Base-by-base conservation (phyloP, 2,329 filamentous ascomycete species). In the Aspergillus candidus region DNA sequence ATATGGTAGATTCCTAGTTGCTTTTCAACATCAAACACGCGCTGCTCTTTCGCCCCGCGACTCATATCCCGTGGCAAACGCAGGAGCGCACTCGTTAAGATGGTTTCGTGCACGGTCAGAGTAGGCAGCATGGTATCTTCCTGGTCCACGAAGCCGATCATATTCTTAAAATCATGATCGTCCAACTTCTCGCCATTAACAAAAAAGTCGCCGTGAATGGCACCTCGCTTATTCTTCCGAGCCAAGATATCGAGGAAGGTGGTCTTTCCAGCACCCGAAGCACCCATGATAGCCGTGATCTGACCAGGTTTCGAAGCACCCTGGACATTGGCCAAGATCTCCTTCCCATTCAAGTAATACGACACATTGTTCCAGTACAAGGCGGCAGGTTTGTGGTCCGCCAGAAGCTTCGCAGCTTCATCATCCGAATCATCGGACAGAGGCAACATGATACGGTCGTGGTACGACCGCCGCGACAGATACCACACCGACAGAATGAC, bases 81-180 rank as follows among this genome's bases (percentile, higher is more conserved):
- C 38, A 98, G 79, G 13, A 97, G 73, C 18, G 93, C 93, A 59
- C 91, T 97, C 56, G 87, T 96, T 51, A 96, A 74, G 49, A 98
- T 98, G 0, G 93, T 98, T 68, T 98, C 93, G 65, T 98, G 93
- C 7, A 98, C 93, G 0, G 93, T 98, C 54, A 98, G 73, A 1
- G 93, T 98, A 0, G 93, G 84, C 35, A 98, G 76, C 83, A 98
- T 91, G 4, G 91, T 94, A 62, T 98, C 93, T 61, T 98, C 93
- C 69, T 98, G 93, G 57, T 98, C 93, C 33, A 98, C 93, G 57
- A 97, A 98, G 15, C 94, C 93, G 52, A 96, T 85, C 40, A 97
- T 88, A 49, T 82, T 90, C 62, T 86, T 88, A 70, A 93, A 98
- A 50, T 96, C 88, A 27, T 79, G 67, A 62, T 96, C 88, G 29